phyloP scores from a whole-genome alignment of 306 rosid genomes.

The Begonia masoniana region DNA sequence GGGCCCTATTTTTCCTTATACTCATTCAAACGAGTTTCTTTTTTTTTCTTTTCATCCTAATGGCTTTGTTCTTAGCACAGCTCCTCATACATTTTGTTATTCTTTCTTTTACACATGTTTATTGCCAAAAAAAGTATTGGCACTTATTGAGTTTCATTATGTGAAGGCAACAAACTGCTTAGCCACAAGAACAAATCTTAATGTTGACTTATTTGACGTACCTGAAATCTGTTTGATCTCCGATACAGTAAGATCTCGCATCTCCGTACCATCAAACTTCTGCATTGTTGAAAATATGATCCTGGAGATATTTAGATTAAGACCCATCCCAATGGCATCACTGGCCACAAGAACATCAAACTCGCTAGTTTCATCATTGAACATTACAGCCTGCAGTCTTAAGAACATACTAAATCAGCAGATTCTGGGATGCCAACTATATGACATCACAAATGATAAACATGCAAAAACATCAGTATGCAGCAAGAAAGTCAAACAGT shows the following conservation, averaged over 20 bases:
- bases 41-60: too few species aligned
- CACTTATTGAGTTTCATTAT: too few species aligned
- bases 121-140: too few species aligned
- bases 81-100: too few species aligned
- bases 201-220: constrained; percentile 7
- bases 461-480: constrained; percentile 14
- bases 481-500: constrained; percentile 1
- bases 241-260: constrained; percentile 59
- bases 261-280: constrained; percentile 76
- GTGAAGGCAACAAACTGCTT: too few species aligned
- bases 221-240: constrained; percentile 96
- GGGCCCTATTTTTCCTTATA: too few species aligned
- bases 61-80: too few species aligned
- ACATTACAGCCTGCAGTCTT: constrained; percentile 81
- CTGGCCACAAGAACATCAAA: constrained; percentile 96
- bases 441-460: constrained; percentile 4
- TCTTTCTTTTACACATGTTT: too few species aligned
- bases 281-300: constrained; percentile 74
- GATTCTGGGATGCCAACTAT: constrained; percentile 13
- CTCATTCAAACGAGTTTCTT: too few species aligned
- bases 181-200: too few species aligned
- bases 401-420: constrained; percentile 29
- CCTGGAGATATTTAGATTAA: constrained; percentile 91
- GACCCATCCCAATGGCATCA: constrained; percentile 98
- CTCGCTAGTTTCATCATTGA: constrained; percentile 76